Base-by-base conservation (phyloP, 352 stramenopile species). In the Pythium folliculosum region DNA sequence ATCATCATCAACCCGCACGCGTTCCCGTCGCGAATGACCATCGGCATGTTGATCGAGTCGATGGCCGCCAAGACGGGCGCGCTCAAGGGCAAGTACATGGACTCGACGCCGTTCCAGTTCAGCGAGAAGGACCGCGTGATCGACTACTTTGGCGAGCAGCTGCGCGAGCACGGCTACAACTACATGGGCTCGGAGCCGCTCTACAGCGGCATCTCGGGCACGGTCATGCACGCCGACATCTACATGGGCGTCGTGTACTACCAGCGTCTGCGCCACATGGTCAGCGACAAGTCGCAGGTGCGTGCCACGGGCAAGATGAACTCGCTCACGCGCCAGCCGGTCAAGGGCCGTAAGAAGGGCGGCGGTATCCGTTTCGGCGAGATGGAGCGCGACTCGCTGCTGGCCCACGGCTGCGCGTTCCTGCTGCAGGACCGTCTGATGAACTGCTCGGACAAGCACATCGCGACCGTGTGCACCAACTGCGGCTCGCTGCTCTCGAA, bases 241-340 rank as follows among this genome's bases (percentile, higher is more conserved):
- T 99, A 99, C 86, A 99, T 99, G 62, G 98, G 98, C 47, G 88
- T 99, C n/a, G 98, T 99, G 38, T 99, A 99, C 82, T 99, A 99
- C 79, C 98, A 99, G 88, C 90, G 98, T 54, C 81, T 99, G 72
- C 92, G 98, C 60, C 98, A 99, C 89, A 99, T 99, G 98, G 98
- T 99, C 63, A 99, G 93, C 67, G 98, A 99, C 86, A 99, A 99
- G 89, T 98, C 89, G 59, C 98, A 99, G 81, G 98, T 99, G 56
- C 95, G 98, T 72, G 91, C 97, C 5, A 99, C 96, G 35, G 98
- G 98, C 13, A 95, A 96, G 38, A 98, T 99, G 68, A 99, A 99
- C 81, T 92, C 89, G 71, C 83, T 99, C n/a, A 99, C 98, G 59
- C 89, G 97, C 6, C 98, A 99, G 82, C 98, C 98, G 0, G 96